Evolutionary conservation across 176 grass and related monocot genomes (phyloP), one percentile per base, ranked within the genome.

Genomic region (Aegilops sharonensis): DNA sequence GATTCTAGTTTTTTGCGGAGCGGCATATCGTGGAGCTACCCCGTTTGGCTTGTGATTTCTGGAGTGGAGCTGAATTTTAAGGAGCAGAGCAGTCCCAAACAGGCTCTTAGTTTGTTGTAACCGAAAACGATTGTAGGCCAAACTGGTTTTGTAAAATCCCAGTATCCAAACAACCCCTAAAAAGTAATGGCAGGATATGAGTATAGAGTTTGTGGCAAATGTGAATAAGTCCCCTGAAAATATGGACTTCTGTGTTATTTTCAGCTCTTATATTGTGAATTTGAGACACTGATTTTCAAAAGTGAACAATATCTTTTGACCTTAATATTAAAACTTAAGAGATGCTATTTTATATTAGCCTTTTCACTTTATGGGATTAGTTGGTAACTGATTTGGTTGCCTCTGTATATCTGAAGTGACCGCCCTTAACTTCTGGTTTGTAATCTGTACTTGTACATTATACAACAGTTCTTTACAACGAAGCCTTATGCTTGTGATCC

Each of bases 401-500:
- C 32, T 68, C n/a, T 40, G 27, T 77, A 78, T 85, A 79, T 78
- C 74, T 72, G 35, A 61, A 71, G 78, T 52, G 21, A 30, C 30
- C n/a, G 14, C 32, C 40, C 45, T 79, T 79, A 70, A 32, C 34
- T 60, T 79, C 75, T 72, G 24, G 21, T 80, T 32, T 62, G 48
- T 80, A 85, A 85, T 71, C 13, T 78, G n/a, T 47, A 37, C 11
- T 35, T 84, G 76, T 74, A 42, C 54, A 67, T 70, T 80, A 82
- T 81, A 30, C 36, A 57, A 9, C 89, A 89, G 79, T 93, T 88
- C 65, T 94, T 93, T 68, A 85, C 80, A 56, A 90, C 87, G 3
- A 99, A 99, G 20, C 97, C 97, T 70, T 93, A 88, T 91, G 94
- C 94, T 12, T 97, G 97, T 25, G 93, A 99, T 83, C 97, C 92